These are phyloP conservation scores for Harrya chromipes DNA, from an alignment of 768 basidiomycete genomes.

Conservation along the genomic window DNA sequence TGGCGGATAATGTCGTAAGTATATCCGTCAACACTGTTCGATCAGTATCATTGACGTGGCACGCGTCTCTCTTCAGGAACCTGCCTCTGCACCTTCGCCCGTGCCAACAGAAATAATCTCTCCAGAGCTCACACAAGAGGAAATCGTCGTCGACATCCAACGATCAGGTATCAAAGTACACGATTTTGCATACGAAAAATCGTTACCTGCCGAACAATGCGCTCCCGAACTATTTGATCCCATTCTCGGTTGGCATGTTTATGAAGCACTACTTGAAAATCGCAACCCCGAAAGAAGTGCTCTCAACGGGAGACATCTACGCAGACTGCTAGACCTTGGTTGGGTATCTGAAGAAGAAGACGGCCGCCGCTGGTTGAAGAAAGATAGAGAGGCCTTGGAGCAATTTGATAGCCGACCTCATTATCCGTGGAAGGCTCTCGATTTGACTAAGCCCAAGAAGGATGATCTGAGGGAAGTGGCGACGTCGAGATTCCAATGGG, in stretches of 20 bases:
- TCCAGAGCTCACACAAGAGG: conserved; percentile 31
- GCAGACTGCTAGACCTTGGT: conserved; percentile 28
- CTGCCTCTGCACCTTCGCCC: conserved; percentile 28
- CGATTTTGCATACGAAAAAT: conserved; percentile 30
- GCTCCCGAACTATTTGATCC: conserved; percentile 32
- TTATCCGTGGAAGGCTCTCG: conserved; percentile 29
- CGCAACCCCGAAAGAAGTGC: conserved; percentile 14
- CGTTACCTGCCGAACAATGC: conserved; percentile 10
- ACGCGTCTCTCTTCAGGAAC: conserved; percentile 3
- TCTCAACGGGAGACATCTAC: conserved; percentile 24
- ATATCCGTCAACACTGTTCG: neutral
- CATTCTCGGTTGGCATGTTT: conserved; percentile 29
- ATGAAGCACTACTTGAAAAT: conserved; percentile 25
- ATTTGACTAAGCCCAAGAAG: conserved; percentile 23
- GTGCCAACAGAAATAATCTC: conserved; percentile 34
- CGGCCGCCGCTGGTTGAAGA: conserved; percentile 21
- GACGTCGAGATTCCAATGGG: conserved; percentile 26
- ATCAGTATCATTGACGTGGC: conserved; percentile 4
- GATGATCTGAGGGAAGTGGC: conserved; percentile 27
- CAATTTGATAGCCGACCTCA: conserved; percentile 21
- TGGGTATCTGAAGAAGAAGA: conserved; percentile 27
- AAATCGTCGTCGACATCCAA: conserved; percentile 33
- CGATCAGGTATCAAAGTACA: conserved; percentile 28
- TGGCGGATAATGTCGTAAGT: conserved; percentile 29
- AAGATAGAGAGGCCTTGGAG: conserved; percentile 26